Conservation (phyloP, 1,139 yeast species). For the Yamadazyma sp. region DNA sequence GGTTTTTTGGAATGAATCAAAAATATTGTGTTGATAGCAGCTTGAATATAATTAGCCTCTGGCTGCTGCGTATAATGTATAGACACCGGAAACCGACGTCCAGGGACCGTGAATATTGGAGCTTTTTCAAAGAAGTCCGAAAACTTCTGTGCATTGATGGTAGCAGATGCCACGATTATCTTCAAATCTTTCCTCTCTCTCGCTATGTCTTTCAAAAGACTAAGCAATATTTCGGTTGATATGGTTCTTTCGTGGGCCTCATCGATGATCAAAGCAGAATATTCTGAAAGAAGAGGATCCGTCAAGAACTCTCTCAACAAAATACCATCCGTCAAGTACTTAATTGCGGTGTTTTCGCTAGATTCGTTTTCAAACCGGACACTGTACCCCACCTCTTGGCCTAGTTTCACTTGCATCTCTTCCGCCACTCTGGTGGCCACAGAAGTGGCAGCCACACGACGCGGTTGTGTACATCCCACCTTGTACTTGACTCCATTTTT, state of each 20-base stretch:
- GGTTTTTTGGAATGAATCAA: conserved; percentile 72
- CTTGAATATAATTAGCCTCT: conserved; percentile 85
- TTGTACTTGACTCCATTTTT: conserved; percentile 25
- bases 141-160: conserved; percentile 86
- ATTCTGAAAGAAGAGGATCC: conserved; percentile 67
- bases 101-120: conserved; percentile 86
- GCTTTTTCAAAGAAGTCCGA: conserved; percentile 77
- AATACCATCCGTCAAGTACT: conserved; percentile 96
- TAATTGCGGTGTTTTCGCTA: conserved; percentile 61
- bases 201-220: conserved; percentile 73
- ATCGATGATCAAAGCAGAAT: conserved; percentile 87
- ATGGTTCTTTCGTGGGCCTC: conserved; percentile 96
- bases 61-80: conserved; percentile 83
- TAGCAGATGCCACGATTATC: conserved; percentile 86
- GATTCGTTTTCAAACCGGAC: conserved; percentile 83
- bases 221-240: conserved; percentile 87
- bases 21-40: conserved; percentile 81
- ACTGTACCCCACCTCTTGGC: conserved; percentile 82
- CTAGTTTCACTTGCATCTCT: conserved; percentile 71
- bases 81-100: conserved; percentile 86
- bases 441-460: conserved; percentile 93
- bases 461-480: conserved; percentile 93
- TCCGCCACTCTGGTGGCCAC: conserved; percentile 91
- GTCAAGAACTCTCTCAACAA: conserved; percentile 76
- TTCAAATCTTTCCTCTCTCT: conserved; percentile 65